phyloP scores from a whole-genome alignment of 2,329 filamentous ascomycete genomes.

The Bertia moriformis region DNA sequence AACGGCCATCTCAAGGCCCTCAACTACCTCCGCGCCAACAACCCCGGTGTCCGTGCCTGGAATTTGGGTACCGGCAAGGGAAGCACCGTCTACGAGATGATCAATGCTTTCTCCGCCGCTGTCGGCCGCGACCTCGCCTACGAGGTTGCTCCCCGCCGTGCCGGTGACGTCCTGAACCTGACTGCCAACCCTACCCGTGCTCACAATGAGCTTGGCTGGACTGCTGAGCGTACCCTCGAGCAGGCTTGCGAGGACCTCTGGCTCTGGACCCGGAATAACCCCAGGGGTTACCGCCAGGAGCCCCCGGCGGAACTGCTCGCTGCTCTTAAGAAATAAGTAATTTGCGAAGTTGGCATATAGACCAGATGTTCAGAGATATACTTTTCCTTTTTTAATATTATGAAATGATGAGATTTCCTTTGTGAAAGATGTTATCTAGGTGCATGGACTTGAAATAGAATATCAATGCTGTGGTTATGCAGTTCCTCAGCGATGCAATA shows the following conservation, averaged over 20 bases:
- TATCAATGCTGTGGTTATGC: too few relatives aligned
- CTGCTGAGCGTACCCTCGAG: conserved; percentile 78
- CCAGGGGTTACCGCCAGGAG: conserved; percentile 80
- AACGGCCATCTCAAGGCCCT: conserved; percentile 77
- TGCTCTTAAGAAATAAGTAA: conserved; percentile 30
- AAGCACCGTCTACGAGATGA: conserved; percentile 92
- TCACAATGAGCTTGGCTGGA: conserved; percentile 82
- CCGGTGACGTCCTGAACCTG: conserved; percentile 84
- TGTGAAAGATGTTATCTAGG: too few relatives aligned
- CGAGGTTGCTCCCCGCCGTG: conserved; percentile 67
- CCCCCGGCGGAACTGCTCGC: conserved; percentile 73
- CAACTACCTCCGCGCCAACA: conserved; percentile 70
- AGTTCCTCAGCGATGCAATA: too few relatives aligned
- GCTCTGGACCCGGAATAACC: conserved; percentile 96
- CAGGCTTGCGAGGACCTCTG: conserved; percentile 88
- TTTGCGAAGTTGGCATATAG: too few relatives aligned
- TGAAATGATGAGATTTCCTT: too few relatives aligned
- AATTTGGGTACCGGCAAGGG: conserved; percentile 90
- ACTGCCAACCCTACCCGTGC: conserved; percentile 82
- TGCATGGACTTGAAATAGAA: too few relatives aligned
- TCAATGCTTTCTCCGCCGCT: conserved; percentile 79
- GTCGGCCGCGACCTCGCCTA: conserved; percentile 79
- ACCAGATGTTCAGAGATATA: too few relatives aligned
- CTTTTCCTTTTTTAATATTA: too few relatives aligned
- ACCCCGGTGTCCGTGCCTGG: conserved; percentile 87